Base-by-base conservation (phyloP, 192 early-diverging fungal species). In the Coemansia sp. region DNA sequence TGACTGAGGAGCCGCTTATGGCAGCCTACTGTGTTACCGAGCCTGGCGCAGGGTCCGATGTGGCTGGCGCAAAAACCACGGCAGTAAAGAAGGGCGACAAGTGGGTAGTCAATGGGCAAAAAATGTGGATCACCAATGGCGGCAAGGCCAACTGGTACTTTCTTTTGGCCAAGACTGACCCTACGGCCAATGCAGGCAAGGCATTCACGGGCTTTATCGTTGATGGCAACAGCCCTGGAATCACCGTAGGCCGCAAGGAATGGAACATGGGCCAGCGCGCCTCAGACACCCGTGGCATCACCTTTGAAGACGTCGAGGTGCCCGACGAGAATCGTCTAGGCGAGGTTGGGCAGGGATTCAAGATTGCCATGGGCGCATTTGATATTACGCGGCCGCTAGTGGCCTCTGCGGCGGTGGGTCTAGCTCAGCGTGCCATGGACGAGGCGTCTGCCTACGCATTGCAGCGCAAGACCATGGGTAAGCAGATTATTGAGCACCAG, bases 111-210 rank as follows among this genome's bases (percentile, higher is more conserved):
- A 92, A 91, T 67, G 94, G 94, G 28, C 86, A 89, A 67, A 98
- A 98, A 86, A 96, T 96, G 93, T 98, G 94, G 94, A 98, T 98
- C 74, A 98, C 95, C 57, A 98, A 98, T 71, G 92, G 91, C 65
- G 94, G 93, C 26, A 88, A 95, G 71, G 95, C 95, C 62, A 95
- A 98, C 88, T 98, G 94, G 94, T 96, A 87, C 90, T 98, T 96
- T 83, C 87, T 96, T 31, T 83, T 98, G 40, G 95, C 95, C 37
- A 88, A 89, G 69, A 95, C 94, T 28, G 93, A 95, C 75, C 77
- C 89, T 10, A 86, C 68, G 14, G 92, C 92, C 59, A 85, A 65
- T 24, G 83, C 95, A 11, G 94, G 90, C 48, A 89, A 88, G 69
- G 95, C 93, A 13, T 96, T 98, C 75, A 95, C 95, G 24, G 94